Evolutionary conservation across 257 asterid genomes (phyloP).

Genomic region (Nyctanthes arbortristis): DNA sequence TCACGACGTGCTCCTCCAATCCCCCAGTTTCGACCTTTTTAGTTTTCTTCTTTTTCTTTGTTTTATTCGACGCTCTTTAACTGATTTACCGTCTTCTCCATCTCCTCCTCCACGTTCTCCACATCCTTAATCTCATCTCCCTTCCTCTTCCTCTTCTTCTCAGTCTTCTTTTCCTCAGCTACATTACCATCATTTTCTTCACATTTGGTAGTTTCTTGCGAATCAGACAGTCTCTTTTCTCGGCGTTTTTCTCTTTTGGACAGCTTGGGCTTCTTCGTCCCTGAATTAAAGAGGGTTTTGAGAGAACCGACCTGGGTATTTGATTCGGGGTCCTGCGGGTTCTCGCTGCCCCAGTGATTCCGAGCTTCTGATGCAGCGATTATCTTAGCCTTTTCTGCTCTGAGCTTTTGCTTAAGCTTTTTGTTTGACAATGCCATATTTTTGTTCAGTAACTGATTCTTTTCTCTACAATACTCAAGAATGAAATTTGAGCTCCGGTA

Average conservation of each 20-base stretch:
- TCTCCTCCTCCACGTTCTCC: slow-evolving; percentile 33
- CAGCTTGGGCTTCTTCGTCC: slow-evolving; percentile 28
- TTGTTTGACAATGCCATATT: slow-evolving; percentile 71
- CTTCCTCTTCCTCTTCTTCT: slow-evolving; percentile 44
- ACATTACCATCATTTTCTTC: slow-evolving; percentile 26
- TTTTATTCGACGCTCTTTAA: slow-evolving; percentile 39
- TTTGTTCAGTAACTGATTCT: slow-evolving; percentile 24
- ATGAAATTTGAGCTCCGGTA: not conserved
- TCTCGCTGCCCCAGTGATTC: slow-evolving; percentile 15
- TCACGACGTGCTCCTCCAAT: slow-evolving; percentile 34
- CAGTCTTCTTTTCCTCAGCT: slow-evolving; percentile 24
- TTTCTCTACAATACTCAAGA: not conserved
- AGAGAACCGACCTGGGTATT: slow-evolving; percentile 20
- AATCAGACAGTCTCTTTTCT: slow-evolving; percentile 29
- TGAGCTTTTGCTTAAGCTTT: slow-evolving; percentile 72
- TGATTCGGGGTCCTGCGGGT: slow-evolving; percentile 18
- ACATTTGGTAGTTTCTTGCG: slow-evolving; percentile 29
- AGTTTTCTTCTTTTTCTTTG: slow-evolving; percentile 26
- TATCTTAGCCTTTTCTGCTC: slow-evolving; percentile 64
- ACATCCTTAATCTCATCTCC: slow-evolving; percentile 38
- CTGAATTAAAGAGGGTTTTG: slow-evolving; percentile 23
- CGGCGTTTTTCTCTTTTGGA: slow-evolving; percentile 68
- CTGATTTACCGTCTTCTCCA: slow-evolving; percentile 29
- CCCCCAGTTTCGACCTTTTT: slow-evolving; percentile 24
- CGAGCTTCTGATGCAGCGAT: slow-evolving; percentile 44